Percentiles rank a stretch among this genome's conserved stretches.
Evolutionary conservation across 2,329 filamentous ascomycete species (phyloP).

Genomic region (Ophiocordyceps robertsii): DNA sequence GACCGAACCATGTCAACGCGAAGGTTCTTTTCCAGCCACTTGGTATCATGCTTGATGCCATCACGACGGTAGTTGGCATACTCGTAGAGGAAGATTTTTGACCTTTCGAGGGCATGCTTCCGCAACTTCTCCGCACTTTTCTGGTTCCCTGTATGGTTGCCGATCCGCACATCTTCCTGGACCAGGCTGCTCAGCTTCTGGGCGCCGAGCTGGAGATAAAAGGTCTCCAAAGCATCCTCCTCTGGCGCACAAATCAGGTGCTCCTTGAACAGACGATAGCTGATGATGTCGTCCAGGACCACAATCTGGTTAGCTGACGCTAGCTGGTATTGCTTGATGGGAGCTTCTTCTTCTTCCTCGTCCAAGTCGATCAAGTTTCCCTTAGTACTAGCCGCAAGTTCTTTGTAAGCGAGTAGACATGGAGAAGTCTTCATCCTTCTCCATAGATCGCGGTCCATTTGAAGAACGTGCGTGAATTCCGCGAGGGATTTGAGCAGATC

Average conservation of each 20-base stretch:
- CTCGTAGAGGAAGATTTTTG: constrained; percentile 79
- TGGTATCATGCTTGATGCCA: constrained; percentile 70
- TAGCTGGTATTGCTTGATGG: constrained; percentile 68
- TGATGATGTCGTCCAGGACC: constrained; percentile 77
- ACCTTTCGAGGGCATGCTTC: constrained; percentile 75
- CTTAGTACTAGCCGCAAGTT: constrained; percentile 39
- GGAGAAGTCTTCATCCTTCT: constrained; percentile 59
- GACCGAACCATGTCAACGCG: constrained; percentile 64
- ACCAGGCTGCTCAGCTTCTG: constrained; percentile 64
- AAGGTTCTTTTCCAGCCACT: constrained; percentile 83
- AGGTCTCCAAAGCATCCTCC: constrained; percentile 72
- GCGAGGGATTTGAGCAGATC: constrained; percentile 70
- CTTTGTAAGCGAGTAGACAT: constrained; percentile 74
- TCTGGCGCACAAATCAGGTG: constrained; percentile 76
- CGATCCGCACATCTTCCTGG: constrained; percentile 63
- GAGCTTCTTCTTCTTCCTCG: constrained; percentile 47
- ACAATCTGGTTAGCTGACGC: constrained; percentile 59
- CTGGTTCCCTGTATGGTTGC: constrained; percentile 52
- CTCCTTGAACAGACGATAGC: constrained; percentile 78
- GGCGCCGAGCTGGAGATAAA: constrained; percentile 73
- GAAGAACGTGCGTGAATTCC: constrained; percentile 55
- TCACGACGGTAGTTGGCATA: constrained; percentile 57
- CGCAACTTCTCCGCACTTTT: constrained; percentile 54
- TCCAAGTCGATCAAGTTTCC: constrained; percentile 35
- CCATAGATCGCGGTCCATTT: constrained; percentile 67